Evolutionary conservation across 495 filamentous ascomycete genomes (phyloP), one percentile per base, ranked within the genome.

Genomic region (Trichodelitschia bisporula): DNA sequence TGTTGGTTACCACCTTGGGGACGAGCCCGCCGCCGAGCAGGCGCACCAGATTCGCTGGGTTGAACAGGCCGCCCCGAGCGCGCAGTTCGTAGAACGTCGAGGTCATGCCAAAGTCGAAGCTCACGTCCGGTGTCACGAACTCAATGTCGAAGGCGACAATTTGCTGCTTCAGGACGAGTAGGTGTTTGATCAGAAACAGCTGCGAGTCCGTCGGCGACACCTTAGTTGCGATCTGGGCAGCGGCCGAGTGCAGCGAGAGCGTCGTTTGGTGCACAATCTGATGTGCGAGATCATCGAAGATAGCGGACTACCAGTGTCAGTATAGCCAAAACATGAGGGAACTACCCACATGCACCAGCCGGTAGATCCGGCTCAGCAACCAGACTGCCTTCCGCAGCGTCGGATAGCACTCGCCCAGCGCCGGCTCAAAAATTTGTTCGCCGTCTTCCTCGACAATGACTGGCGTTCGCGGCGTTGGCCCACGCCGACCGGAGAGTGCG

Each of bases 111-210:
- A 92, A 86, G 49, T 90, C 72, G 39, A 77, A 61, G 12, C 65
- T 62, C 18, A 73, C 55, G 28, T 57, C 69, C 19, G 77, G 72
- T 14, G 45, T 67, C 26, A 82, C 77, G 40, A 75, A 84, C 47
- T 75, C 69, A 34, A 93, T 86, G 53, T 93, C 82, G 38, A 91
- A 82, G 12, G 80, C 77, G 20, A 91, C 65, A 18, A 93, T 77
- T 39, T 84, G 73, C 39, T 84, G 79, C 42, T 90, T 90, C 8
- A 93, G 65, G 36, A 89, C 68, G 23, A 91, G 70, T 2, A 93
- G 60, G 45, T 93, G 83, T 39, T 78, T 82, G 51, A 93, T 71
- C 36, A 89, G 66, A 50, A 93, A 93, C 18, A 93, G 62, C 38
- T 80, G 70, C 1, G 66, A 63, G 47, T 86, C 76, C 4, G 56